Percentiles rank a stretch among this genome's conserved stretches.
These are phyloP conservation scores for Coniochaeta ligniaria DNA, from an alignment of 2,329 filamentous ascomycete genomes.

Conservation along the genomic window DNA sequence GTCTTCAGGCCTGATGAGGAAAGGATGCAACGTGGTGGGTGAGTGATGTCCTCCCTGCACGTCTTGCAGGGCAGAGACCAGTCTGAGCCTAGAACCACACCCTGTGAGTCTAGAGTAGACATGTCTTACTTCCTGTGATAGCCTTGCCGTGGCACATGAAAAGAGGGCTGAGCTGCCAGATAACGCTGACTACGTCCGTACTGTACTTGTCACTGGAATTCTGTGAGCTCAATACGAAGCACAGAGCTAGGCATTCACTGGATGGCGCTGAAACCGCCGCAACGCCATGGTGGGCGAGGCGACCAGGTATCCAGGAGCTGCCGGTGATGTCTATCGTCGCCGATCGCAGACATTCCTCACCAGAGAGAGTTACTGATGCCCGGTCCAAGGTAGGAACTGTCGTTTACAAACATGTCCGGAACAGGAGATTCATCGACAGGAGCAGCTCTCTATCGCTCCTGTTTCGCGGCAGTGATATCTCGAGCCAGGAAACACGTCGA, in stretches of 20 bases:
- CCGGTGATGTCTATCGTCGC: neutral
- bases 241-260: neutral
- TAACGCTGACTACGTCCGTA: neutral
- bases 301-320: neutral
- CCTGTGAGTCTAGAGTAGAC: neutral
- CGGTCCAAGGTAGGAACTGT: neutral
- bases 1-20: neutral
- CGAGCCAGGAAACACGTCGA: neutral
- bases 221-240: neutral
- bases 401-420: neutral
- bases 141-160: neutral
- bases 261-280: neutral
- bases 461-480: neutral
- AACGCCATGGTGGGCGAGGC: neutral
- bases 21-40: neutral
- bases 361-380: neutral
- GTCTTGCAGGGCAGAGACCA: neutral
- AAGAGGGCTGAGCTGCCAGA: neutral
- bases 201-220: neutral
- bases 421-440: constrained; percentile 1
- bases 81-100: neutral
- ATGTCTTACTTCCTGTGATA: neutral
- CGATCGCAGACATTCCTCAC: neutral
- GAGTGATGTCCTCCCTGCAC: neutral
- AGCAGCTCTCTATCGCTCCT: neutral